phyloP scores from a whole-genome alignment of 331 rosid species.

The Malus hybrid region DNA sequence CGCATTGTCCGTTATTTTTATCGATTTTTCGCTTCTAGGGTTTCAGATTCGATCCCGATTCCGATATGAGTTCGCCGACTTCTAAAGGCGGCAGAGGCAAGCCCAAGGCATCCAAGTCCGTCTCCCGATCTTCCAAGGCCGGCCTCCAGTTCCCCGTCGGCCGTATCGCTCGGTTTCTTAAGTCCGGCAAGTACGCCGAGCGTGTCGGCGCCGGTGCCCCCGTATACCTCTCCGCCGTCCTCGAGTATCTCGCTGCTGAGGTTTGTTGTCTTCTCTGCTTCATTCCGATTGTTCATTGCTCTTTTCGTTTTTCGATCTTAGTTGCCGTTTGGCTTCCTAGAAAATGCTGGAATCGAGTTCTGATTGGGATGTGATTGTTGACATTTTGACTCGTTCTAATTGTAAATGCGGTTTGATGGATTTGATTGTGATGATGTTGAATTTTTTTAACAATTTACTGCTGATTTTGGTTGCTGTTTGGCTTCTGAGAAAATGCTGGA shows the following conservation, averaged over 20 bases:
- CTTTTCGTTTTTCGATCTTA: background rate
- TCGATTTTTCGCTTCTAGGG: background rate
- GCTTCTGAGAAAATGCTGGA: background rate
- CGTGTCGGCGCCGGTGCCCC: conserved; percentile 59
- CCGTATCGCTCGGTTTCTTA: conserved; percentile 53
- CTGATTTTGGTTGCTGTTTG: background rate
- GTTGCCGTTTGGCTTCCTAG: background rate
- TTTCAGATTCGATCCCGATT: background rate
- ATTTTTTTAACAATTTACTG: background rate
- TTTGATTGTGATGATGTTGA: background rate
- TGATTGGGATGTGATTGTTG: background rate
- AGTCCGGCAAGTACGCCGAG: conserved; percentile 42
- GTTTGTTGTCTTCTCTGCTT: background rate
- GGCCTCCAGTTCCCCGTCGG: conserved; percentile 71
- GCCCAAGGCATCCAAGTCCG: conserved; percentile 36
- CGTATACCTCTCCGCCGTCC: conserved; percentile 49
- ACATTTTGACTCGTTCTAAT: background rate
- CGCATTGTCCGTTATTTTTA: background rate
- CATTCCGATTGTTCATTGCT: background rate
- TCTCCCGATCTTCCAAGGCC: conserved; percentile 47
- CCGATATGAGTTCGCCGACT: conserved; percentile 15
- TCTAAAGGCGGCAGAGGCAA: conserved; percentile 44
- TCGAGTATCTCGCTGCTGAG: conserved; percentile 59
- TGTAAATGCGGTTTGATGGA: background rate
- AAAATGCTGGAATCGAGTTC: background rate